These are phyloP conservation scores for Furcasterigmium sp. DNA, from an alignment of 2,329 filamentous ascomycete genomes.

Conservation along the genomic window DNA sequence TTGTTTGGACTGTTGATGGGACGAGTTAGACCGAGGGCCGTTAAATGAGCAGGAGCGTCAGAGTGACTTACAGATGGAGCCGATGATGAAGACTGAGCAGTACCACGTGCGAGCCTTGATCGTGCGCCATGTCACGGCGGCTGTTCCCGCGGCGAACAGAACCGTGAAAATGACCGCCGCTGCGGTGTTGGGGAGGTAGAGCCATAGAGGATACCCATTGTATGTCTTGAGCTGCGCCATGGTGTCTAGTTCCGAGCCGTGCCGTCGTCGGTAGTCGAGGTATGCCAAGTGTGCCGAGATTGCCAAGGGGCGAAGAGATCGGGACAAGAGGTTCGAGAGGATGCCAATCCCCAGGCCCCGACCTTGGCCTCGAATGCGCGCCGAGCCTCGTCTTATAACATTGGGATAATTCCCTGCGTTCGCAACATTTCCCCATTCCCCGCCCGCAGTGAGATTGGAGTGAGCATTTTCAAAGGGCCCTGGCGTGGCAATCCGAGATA, in stretches of 20 bases:
- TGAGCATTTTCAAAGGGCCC: no score
- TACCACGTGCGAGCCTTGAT: slow-evolving; percentile 16
- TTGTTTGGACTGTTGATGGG: background rate
- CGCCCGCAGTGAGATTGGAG: no score
- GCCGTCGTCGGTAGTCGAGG: no score
- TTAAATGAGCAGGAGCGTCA: background rate
- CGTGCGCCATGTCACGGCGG: slow-evolving; percentile 34
- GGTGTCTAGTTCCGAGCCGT: background rate
- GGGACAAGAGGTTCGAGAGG: no score
- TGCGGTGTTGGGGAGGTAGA: slow-evolving; percentile 33
- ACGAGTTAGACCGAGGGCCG: background rate
- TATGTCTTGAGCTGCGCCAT: slow-evolving; percentile 5
- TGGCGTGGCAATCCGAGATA: no score
- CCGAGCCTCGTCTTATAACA: no score
- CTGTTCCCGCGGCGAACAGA: slow-evolving; percentile 33
- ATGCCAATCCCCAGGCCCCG: no score
- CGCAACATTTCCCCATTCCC: no score
- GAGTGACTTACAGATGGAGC: slow-evolving; percentile 7
- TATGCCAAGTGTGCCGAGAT: no score
- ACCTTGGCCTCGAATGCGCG: no score
- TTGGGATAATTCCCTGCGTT: no score
- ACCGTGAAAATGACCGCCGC: slow-evolving; percentile 36
- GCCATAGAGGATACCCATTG: slow-evolving; percentile 27
- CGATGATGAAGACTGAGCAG: slow-evolving; percentile 8
- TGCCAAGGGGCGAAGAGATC: no score